Evolutionary conservation across 148 eudicot species (phyloP).

Genomic region (Rhododendron williamsianum): DNA sequence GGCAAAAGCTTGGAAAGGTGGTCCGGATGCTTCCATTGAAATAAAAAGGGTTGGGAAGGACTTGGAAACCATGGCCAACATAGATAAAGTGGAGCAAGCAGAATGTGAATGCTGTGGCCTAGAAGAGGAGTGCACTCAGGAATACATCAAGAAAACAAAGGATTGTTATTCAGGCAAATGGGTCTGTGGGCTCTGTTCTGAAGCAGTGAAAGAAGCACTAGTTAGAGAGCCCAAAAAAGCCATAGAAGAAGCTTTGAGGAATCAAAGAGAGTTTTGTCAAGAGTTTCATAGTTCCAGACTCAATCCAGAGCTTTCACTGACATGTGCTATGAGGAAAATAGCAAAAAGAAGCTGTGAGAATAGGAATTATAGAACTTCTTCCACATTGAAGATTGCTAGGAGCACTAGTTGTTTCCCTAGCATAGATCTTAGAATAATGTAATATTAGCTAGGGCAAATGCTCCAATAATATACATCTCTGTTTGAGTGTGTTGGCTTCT

Average conservation of each 20-base stretch:
- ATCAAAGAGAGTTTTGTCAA: conserved; percentile 35
- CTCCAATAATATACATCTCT: not conserved
- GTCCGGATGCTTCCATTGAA: conserved; percentile 16
- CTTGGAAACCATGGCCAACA: conserved; percentile 15
- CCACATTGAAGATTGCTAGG: conserved; percentile 19
- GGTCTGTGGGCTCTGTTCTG: conserved; percentile 67
- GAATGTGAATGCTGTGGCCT: conserved; percentile 60
- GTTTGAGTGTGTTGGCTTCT: not conserved
- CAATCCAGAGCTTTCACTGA: conserved; percentile 44
- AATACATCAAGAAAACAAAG: conserved; percentile 36
- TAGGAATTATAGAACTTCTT: conserved; percentile 5
- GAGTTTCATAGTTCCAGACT: conserved; percentile 35
- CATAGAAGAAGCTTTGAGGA: conserved; percentile 37
- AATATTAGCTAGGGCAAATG: not conserved
- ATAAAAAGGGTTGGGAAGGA: conserved; percentile 16
- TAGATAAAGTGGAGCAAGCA: conserved; percentile 21
- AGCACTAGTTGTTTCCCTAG: conserved; percentile 37
- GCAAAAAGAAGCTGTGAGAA: conserved; percentile 32
- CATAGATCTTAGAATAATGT: conserved; percentile 3
- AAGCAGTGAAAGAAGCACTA: conserved; percentile 47
- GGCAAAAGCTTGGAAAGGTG: conserved; percentile 3
- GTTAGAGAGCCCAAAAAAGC: not conserved
- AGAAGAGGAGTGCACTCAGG: conserved; percentile 44
- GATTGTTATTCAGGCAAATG: conserved; percentile 30
- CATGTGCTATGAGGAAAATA: conserved; percentile 34